These are phyloP conservation scores for Ogataea wickerhamii DNA, from an alignment of 805 yeast species.

Conservation along the genomic window DNA sequence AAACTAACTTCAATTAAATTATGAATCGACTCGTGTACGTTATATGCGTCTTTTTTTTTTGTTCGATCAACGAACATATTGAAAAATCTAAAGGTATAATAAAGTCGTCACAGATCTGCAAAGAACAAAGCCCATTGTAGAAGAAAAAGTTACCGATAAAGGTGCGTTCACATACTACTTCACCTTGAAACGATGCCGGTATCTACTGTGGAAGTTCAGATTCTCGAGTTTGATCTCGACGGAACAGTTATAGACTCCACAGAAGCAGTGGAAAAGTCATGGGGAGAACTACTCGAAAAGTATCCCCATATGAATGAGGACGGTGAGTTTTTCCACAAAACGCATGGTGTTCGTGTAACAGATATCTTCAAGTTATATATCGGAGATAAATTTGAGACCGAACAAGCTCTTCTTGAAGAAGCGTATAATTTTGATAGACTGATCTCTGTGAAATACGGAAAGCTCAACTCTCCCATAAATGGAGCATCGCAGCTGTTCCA, in stretches of 20 bases:
- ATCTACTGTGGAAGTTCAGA: constrained; percentile 10
- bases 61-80: too few relatives aligned
- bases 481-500: constrained; percentile 68
- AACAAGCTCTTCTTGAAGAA: constrained; percentile 13
- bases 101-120: too few relatives aligned
- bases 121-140: too few relatives aligned
- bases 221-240: constrained; percentile 71
- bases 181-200: too few relatives aligned
- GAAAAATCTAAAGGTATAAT: too few relatives aligned
- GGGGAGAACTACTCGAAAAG: constrained; percentile 71
- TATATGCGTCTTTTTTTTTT: too few relatives aligned
- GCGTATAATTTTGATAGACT: constrained; percentile 51
- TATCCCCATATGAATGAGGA: constrained; percentile 45
- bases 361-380: constrained; percentile 73
- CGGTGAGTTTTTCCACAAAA: constrained; percentile 59
- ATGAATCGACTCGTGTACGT: too few relatives aligned
- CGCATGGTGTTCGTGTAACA: constrained; percentile 81
- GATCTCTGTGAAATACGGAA: constrained; percentile 70
- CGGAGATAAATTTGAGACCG: constrained; percentile 34
- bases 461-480: constrained; percentile 68
- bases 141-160: too few relatives aligned
- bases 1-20: too few relatives aligned
- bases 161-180: too few relatives aligned
- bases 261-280: constrained; percentile 75
- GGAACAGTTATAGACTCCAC: constrained; percentile 86